Percentiles rank a stretch among this genome's conserved stretches.
These are phyloP conservation scores for Tilletiopsis washingtonensis DNA, from an alignment of 1,284 basidiomycete genomes.

Conservation along the genomic window DNA sequence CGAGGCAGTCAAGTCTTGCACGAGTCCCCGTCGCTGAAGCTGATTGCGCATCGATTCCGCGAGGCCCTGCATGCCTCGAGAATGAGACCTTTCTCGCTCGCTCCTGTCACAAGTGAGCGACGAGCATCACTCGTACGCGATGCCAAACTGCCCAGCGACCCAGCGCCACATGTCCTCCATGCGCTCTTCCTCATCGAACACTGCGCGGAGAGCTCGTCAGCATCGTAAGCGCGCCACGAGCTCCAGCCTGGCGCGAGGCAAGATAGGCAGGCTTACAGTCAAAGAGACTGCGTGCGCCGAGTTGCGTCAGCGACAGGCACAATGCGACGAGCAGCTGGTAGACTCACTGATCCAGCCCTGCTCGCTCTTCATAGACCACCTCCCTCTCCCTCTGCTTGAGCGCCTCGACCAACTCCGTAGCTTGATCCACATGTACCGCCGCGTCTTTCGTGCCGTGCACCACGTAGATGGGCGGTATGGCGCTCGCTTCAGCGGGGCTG, in stretches of 20 bases:
- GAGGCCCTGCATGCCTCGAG: too few relatives aligned
- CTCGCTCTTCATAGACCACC: not conserved
- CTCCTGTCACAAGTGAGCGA: too few relatives aligned
- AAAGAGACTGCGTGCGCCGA: not conserved
- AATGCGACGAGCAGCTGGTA: not conserved
- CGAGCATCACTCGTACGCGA: too few relatives aligned
- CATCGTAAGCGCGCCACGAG: too few relatives aligned
- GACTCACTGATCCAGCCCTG: not conserved
- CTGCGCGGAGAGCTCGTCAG: too few relatives aligned
- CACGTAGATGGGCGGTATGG: slow-evolving; percentile 20
- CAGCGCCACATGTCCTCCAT: not conserved
- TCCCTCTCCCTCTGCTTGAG: slow-evolving; percentile 9
- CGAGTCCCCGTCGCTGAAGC: too few relatives aligned
- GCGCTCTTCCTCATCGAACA: not conserved
- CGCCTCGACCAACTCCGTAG: slow-evolving; percentile 22
- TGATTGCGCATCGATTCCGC: too few relatives aligned
- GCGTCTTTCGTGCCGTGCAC: slow-evolving; percentile 33
- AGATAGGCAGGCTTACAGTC: too few relatives aligned
- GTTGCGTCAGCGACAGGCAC: not conserved
- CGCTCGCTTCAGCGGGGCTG: slow-evolving; percentile 19
- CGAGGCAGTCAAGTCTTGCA: too few relatives aligned
- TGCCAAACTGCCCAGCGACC: not conserved
- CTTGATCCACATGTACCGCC: slow-evolving; percentile 28
- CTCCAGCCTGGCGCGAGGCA: too few relatives aligned
- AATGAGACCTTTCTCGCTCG: too few relatives aligned